phyloP scores from a whole-genome alignment of 139 green algal species.

The Raphidocelis subcapitata region DNA sequence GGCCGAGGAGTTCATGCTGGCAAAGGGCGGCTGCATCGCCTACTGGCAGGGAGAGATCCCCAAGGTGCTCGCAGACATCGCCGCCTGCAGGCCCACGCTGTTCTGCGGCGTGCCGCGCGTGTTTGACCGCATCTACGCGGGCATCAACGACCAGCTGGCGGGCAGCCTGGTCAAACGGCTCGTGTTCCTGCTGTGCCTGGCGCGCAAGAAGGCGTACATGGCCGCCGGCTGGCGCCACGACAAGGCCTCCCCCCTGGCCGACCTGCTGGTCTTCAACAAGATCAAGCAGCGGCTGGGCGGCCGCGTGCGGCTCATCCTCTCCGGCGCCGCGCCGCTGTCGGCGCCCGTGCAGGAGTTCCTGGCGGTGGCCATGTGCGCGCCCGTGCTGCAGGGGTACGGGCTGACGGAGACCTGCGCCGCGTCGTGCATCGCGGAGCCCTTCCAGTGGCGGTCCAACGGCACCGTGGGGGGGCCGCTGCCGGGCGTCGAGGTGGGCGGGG shows the following conservation, averaged over 20 bases:
- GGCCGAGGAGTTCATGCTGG: conserved; percentile 65
- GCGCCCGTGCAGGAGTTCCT: conserved; percentile 65
- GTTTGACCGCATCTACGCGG: conserved; percentile 79
- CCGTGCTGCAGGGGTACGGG: conserved; percentile 81
- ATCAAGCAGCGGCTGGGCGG: conserved; percentile 68
- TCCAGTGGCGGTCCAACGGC: conserved; percentile 32
- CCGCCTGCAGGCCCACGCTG: conserved; percentile 65
- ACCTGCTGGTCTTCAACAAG: conserved; percentile 82
- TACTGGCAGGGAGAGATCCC: conserved; percentile 55
- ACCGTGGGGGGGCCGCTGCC: conserved; percentile 84
- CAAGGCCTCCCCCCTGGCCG: conserved; percentile 62
- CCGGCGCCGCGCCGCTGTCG: conserved; percentile 56
- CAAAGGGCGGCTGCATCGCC: conserved; percentile 55
- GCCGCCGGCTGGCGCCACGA: conserved; percentile 32
- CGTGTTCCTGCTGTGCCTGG: conserved; percentile 43
- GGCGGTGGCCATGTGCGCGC: conserved; percentile 53
- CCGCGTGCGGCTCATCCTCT: conserved; percentile 61
- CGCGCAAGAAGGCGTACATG: conserved; percentile 48
- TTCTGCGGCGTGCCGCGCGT: conserved; percentile 83
- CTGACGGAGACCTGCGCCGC: conserved; percentile 90
- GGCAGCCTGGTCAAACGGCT: conserved; percentile 26
- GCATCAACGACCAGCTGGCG: conserved; percentile 41
- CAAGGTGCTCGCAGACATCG: conserved; percentile 68
- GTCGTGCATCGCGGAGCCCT: conserved; percentile 71
- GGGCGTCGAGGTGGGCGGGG: conserved; percentile 33